Evolutionary conservation across 148 eudicot species (phyloP).

Genomic region (Nepenthes gracilis): DNA sequence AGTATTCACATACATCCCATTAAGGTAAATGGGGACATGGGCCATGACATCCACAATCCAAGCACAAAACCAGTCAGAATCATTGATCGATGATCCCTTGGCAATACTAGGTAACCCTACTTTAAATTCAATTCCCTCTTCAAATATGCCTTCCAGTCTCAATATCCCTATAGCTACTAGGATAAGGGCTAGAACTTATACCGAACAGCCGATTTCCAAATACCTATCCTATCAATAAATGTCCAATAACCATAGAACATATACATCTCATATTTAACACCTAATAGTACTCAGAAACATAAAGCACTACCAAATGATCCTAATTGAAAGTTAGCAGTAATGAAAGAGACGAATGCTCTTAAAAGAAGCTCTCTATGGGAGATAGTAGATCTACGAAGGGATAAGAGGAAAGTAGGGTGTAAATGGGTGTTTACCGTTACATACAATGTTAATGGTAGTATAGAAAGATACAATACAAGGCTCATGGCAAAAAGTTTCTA

Average conservation of each 20-base stretch:
- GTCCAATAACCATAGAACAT: not conserved
- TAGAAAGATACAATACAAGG: too few species aligned
- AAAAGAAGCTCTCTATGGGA: not conserved
- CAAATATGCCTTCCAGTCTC: not conserved
- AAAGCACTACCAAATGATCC: not conserved
- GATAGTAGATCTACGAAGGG: not conserved
- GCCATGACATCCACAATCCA: too few species aligned
- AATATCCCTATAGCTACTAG: not conserved
- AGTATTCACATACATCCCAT: too few species aligned
- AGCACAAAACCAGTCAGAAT: not conserved
- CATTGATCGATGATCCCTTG: not conserved
- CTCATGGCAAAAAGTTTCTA: not conserved
- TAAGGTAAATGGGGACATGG: too few species aligned
- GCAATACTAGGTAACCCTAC: not conserved
- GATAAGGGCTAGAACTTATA: not conserved
- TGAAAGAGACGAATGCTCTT: slow-evolving; percentile 1
- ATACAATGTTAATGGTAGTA: too few species aligned
- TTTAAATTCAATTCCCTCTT: not conserved
- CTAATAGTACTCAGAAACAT: slow-evolving; percentile 2
- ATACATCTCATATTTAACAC: not conserved
- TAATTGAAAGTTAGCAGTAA: not conserved
- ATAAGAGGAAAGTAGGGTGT: not conserved
- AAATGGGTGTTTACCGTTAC: slow-evolving; percentile 1
- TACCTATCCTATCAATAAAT: not conserved
- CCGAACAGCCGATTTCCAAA: not conserved